Base-by-base conservation (phyloP, 352 stramenopile species). In the Phytopythium montanum region DNA sequence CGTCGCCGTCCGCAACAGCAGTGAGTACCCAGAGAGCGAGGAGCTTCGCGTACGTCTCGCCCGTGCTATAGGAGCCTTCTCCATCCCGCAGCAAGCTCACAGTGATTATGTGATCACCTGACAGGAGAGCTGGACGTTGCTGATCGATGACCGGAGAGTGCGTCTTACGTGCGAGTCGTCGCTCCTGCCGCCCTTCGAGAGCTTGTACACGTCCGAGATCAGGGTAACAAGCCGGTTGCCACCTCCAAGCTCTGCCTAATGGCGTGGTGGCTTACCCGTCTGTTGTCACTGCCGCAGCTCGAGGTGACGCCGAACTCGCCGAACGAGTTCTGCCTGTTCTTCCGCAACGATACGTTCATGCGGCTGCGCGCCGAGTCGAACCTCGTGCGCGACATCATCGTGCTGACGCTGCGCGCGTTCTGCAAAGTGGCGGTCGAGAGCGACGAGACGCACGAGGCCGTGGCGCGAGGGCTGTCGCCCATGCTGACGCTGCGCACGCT, bases 121-220 rank as follows among this genome's bases (percentile, higher is more conserved):
- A 21, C 52, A 94, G 78, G 85, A 94, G 65, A 88, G 77, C 62
- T 94, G 85, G 85, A 92, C 82, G 49, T 65, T 94, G 21, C 58
- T 94, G 25, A 87, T 92, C 26, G 85, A 94, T 53, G 82, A 92
- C 69, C 75, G 80, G 3, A 73, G 82, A 23, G 76, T 94, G 39
- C 71, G 85, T 5, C 65, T 94, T 34, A 88, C 82, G 46, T 94
- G 85, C 60, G 85, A 94, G 52, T 94, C 85, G 38, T 92, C 85
- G 28, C 61, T 94, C 3, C 72, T 94, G 2, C 81, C 85, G 9
- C 81, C 85, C 12, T 92, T 92, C 48, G 85, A 92, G 62, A 84
- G 75, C 18, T 73, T 90, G 13, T 94, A 92, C 63, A 87, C 79
- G 6, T 63, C 72, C 28, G 76, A 83, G 38, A 84, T 94, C 52